phyloP scores from a whole-genome alignment of 306 rosid genomes.

The Trifolium pratense region DNA sequence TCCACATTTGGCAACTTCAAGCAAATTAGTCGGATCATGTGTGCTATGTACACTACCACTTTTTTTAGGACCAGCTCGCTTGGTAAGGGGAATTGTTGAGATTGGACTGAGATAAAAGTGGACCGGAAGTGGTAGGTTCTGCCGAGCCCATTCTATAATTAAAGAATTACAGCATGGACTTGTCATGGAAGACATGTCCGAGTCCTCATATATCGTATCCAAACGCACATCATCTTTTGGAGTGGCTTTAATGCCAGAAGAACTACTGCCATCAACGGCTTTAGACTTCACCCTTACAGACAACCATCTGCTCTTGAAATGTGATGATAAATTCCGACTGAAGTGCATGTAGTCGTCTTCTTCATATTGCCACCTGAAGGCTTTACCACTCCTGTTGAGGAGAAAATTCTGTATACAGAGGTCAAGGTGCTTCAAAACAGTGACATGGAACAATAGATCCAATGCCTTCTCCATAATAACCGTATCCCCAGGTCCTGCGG shows the following conservation, averaged over 20 bases:
- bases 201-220: constrained; percentile 81
- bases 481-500: constrained; percentile 77
- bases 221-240: constrained; percentile 52
- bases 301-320: constrained; percentile 83
- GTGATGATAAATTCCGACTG: constrained; percentile 69
- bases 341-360: constrained; percentile 72
- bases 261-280: constrained; percentile 43
- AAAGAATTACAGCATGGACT: constrained; percentile 52
- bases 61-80: constrained; percentile 57
- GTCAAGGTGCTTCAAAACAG: constrained; percentile 69
- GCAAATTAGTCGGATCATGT: constrained; percentile 51
- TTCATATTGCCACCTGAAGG: constrained; percentile 61
- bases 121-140: constrained; percentile 86
- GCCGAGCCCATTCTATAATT: constrained; percentile 80
- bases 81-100: constrained; percentile 66
- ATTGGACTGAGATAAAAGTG: constrained; percentile 86
- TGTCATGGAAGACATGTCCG: constrained; percentile 49
- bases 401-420: constrained; percentile 58
- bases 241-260: constrained; percentile 44
- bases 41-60: constrained; percentile 43
- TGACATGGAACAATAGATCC: constrained; percentile 58
- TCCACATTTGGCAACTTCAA: constrained; percentile 79
- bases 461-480: constrained; percentile 57
- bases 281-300: constrained; percentile 66
- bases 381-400: constrained; percentile 47